A percentile compares a stretch with the other conserved stretches of the same genome.
phyloP scores from a whole-genome alignment of 148 eudicot genomes.

The Chenopodium berlandieri region DNA sequence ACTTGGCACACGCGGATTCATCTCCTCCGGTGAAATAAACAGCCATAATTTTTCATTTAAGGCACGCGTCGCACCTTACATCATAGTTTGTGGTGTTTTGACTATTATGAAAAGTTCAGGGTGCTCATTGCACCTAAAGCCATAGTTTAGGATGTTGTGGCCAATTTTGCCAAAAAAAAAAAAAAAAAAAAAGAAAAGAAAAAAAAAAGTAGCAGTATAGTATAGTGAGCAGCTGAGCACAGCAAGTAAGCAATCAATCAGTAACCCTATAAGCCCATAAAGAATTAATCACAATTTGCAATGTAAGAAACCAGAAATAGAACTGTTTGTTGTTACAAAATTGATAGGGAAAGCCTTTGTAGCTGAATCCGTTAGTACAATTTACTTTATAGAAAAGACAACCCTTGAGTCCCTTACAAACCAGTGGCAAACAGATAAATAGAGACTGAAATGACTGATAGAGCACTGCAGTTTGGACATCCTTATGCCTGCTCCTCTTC shows the following conservation, averaged over 20 bases:
- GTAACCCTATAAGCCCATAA: background rate
- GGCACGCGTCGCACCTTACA: too few species aligned
- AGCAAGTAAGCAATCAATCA: background rate
- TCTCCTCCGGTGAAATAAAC: too few species aligned
- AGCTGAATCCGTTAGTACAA: conserved; percentile 14
- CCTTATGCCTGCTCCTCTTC: conserved; percentile 39
- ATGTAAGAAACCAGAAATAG: background rate
- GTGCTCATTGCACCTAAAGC: too few species aligned
- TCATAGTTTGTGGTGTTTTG: too few species aligned
- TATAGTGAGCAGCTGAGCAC: background rate
- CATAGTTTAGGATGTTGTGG: too few species aligned
- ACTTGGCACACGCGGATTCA: too few species aligned
- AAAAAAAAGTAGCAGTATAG: too few species aligned
- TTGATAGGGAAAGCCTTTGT: background rate
- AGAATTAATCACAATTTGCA: background rate
- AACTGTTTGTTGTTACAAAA: conserved; percentile 11
- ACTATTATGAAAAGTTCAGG: too few species aligned
- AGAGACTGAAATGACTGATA: background rate
- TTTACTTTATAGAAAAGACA: conserved; percentile 17
- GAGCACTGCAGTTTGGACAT: background rate
- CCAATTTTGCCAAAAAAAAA: too few species aligned
- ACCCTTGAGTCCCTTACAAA: conserved; percentile 13
- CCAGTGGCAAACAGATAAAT: background rate
- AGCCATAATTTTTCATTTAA: too few species aligned
- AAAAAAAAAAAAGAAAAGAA: too few species aligned